Percentiles rank a stretch among this genome's conserved stretches.
phyloP scores from a whole-genome alignment of 1,139 yeast species.

The Candida sanyaensis region DNA sequence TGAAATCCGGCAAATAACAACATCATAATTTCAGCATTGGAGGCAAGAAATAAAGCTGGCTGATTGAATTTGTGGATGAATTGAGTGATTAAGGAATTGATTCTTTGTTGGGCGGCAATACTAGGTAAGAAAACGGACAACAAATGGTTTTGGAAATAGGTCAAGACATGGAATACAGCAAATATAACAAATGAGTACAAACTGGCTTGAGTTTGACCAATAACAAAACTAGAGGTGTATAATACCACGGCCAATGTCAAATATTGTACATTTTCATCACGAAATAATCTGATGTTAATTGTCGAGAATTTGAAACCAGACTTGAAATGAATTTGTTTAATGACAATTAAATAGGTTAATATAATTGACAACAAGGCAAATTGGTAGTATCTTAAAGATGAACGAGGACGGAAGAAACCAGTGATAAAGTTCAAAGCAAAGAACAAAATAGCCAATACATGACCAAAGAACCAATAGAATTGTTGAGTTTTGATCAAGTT shows the following conservation, averaged over 20 bases:
- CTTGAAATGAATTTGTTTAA: slow-evolving; percentile 47
- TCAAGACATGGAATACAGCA: slow-evolving; percentile 56
- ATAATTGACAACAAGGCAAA: slow-evolving; percentile 43
- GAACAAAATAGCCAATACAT: slow-evolving; percentile 38
- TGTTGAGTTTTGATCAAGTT: slow-evolving; percentile 40
- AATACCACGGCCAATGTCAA: slow-evolving; percentile 43
- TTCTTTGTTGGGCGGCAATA: slow-evolving; percentile 21
- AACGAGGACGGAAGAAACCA: slow-evolving; percentile 31
- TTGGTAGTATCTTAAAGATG: slow-evolving; percentile 35
- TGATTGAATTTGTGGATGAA: slow-evolving; percentile 46
- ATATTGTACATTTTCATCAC: slow-evolving; percentile 56
- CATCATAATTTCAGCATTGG: slow-evolving; percentile 43
- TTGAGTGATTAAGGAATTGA: slow-evolving; percentile 27
- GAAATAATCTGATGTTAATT: slow-evolving; percentile 19
- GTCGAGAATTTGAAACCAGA: slow-evolving; percentile 14
- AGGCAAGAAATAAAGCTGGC: slow-evolving; percentile 47
- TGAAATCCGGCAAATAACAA: slow-evolving; percentile 14
- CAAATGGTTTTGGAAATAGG: slow-evolving; percentile 45
- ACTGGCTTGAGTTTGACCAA: slow-evolving; percentile 37
- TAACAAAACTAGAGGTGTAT: slow-evolving; percentile 28
- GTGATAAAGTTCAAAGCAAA: slow-evolving; percentile 31
- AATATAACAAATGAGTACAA: slow-evolving; percentile 58
- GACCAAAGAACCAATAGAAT: slow-evolving; percentile 57
- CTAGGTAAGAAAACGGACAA: slow-evolving; percentile 22
- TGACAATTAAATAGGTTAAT: slow-evolving; percentile 48